Evolutionary conservation across 2,329 filamentous ascomycete species (phyloP).

Genomic region (Keithomyces neogunnii): DNA sequence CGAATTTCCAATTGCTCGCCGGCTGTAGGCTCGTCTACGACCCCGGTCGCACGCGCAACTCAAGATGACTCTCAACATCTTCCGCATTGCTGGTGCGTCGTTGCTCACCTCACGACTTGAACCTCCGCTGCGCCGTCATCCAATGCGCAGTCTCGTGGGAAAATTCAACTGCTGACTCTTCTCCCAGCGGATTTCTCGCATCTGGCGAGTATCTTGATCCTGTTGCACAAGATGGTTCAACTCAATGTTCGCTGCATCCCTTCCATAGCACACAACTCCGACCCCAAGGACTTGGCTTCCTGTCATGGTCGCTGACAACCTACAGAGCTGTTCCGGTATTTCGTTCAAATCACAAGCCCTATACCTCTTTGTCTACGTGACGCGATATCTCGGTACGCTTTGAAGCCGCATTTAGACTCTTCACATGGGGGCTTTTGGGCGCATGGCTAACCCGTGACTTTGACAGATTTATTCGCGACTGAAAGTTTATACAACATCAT

Average conservation of each 20-base stretch:
- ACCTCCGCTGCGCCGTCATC: background rate
- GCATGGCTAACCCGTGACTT: background rate
- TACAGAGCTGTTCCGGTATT: conserved; percentile 88
- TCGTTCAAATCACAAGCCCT: conserved; percentile 98
- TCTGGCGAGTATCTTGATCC: conserved; percentile 84
- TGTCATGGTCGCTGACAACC: background rate
- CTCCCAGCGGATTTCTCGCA: conserved; percentile 87
- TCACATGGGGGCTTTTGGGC: background rate
- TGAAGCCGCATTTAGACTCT: background rate
- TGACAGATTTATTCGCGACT: conserved; percentile 74
- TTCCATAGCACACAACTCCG: conserved; percentile 2
- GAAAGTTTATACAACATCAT: conserved; percentile 81
- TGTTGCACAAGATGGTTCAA: conserved; percentile 93
- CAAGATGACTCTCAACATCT: conserved; percentile 47
- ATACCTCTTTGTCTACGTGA: conserved; percentile 89
- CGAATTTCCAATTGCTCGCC: background rate
- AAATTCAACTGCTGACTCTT: conserved; percentile 10
- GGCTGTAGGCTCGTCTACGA: background rate
- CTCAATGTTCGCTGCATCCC: conserved; percentile 58
- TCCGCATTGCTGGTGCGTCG: conserved; percentile 45
- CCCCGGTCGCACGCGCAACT: background rate
- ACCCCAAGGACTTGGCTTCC: background rate
- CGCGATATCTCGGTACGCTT: conserved; percentile 73
- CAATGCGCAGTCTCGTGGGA: conserved; percentile 8
- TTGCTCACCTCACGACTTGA: background rate